Base-by-base conservation (phyloP, 169 alveolate species). In the Prorocentrum cordatum region DNA sequence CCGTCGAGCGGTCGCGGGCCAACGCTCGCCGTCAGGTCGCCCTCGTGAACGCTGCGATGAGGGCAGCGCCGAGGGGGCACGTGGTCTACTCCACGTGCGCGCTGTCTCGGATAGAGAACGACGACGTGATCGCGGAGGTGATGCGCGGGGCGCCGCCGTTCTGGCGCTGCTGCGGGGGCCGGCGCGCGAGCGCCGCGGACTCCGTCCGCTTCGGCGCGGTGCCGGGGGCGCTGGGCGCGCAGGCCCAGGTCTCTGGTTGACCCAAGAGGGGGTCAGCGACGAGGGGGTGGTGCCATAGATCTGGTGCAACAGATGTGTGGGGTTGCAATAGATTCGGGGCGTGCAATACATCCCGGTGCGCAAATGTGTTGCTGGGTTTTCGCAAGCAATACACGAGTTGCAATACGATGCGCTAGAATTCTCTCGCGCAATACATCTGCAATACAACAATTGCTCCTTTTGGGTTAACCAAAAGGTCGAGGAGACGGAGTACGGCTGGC, bases 81-180 rank as follows among this genome's bases (percentile, higher is more conserved):
- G 87, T 77, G 29, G 61, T 77, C 3, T 77, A 77, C 36, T 72
- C 87, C 31, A 77, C 87, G 1, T 77, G 87, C 10, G 87, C 87
- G 12, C 45, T 77, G 32, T 77, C 87, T 10, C 59, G 29, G 20
- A 59, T 77, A 10, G 87, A 62, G 72, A 62, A 62, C 24, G 38
- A 31, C 24, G 26, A 18, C 18, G 72, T 62, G 14, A 12, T 62
- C 18, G 27, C 24, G 29, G 68, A 24, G 9, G 68, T 59, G 80
- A 68, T 38, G 80, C 80, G 20, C 62, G 36, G 61, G 80, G 36
- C 42, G 58, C 36, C 62, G 80, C 47, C 47, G 47, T 38, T 5
- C 12, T 38, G 47, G 47, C 47, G 18, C 18, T 7, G 47, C 18
- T 5, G 5, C 47, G 47, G 47, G 5, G 47, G 36, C 50, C 2